Evolutionary conservation across 768 basidiomycete species (phyloP).

Genomic region (Coprinellus micaceus): DNA sequence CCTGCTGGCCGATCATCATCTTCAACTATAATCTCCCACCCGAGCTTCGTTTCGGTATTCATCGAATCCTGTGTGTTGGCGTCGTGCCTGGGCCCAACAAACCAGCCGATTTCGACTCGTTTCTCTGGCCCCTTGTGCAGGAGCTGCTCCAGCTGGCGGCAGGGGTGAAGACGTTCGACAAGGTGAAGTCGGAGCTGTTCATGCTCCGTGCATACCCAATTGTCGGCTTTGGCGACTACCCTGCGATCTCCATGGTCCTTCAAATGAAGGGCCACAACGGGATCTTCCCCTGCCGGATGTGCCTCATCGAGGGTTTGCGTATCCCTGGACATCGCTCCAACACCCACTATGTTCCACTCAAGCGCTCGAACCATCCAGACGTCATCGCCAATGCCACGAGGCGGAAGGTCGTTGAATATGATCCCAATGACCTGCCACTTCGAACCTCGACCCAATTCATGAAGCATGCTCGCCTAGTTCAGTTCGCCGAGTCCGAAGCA

Average conservation of each 20-base stretch:
- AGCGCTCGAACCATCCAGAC: slow-evolving; percentile 22
- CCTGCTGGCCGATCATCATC: slow-evolving; percentile 39
- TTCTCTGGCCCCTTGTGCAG: slow-evolving; percentile 22
- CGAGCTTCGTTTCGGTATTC: slow-evolving; percentile 24
- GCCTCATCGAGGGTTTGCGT: slow-evolving; percentile 27
- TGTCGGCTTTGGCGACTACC: slow-evolving; percentile 19
- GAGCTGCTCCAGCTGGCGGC: slow-evolving; percentile 31
- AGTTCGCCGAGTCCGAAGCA: slow-evolving; percentile 17
- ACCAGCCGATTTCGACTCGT: slow-evolving; percentile 11
- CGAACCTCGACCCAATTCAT: slow-evolving; percentile 29
- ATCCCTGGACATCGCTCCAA: slow-evolving; percentile 12
- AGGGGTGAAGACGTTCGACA: slow-evolving; percentile 32
- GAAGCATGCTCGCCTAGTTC: slow-evolving; percentile 19
- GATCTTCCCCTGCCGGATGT: slow-evolving; percentile 30
- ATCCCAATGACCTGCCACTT: slow-evolving; percentile 31
- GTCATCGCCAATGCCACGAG: background rate
- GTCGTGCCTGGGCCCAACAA: slow-evolving; percentile 35
- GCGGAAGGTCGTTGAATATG: slow-evolving; percentile 13
- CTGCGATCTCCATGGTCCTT: slow-evolving; percentile 20
- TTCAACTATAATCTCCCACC: slow-evolving; percentile 40
- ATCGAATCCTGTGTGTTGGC: slow-evolving; percentile 28
- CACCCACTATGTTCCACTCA: slow-evolving; percentile 26
- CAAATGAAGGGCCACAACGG: slow-evolving; percentile 43
- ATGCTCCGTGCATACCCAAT: slow-evolving; percentile 17
- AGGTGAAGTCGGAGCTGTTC: slow-evolving; percentile 5